Evolutionary conservation across 441 rosid species (phyloP).

Genomic region (Erodium texanum): DNA sequence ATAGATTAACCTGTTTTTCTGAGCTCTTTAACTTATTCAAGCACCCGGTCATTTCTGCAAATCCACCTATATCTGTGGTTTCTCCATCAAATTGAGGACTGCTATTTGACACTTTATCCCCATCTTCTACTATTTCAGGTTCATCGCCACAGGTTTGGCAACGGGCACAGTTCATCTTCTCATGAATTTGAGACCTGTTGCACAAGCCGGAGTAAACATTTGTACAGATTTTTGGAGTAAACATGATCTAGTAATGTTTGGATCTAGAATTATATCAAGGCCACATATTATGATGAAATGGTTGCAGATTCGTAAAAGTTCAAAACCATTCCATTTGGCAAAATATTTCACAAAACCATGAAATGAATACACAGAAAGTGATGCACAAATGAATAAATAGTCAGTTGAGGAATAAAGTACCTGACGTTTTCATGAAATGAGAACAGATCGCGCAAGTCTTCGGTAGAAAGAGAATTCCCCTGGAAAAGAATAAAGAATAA

Average conservation of each 20-base stretch:
- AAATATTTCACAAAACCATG: neutral
- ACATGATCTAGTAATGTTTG: too few species aligned
- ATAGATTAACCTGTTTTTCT: conserved; percentile 63
- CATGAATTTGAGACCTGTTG: conserved; percentile 91
- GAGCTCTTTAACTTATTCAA: conserved; percentile 55
- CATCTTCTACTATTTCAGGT: conserved; percentile 26
- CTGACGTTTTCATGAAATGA: conserved; percentile 62
- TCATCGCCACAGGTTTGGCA: conserved; percentile 35
- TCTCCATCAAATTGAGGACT: conserved; percentile 29
- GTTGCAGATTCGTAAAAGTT: neutral
- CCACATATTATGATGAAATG: neutral
- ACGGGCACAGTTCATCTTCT: conserved; percentile 71
- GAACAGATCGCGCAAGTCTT: conserved; percentile 85
- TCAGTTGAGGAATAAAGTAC: conserved; percentile 27
- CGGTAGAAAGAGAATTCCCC: conserved; percentile 78
- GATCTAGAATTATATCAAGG: neutral
- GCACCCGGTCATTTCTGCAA: conserved; percentile 74
- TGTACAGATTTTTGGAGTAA: neutral
- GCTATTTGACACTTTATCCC: conserved; percentile 21
- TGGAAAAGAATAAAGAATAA: conserved; percentile 30
- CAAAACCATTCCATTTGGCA: neutral
- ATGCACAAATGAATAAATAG: conserved; percentile 5
- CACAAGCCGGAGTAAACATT: neutral
- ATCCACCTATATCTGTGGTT: conserved; percentile 68
- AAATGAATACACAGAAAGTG: neutral